Percentiles rank a stretch among this genome's conserved stretches.
phyloP scores from a whole-genome alignment of 345 rosid genomes.

The Moricandia moricandioides region DNA sequence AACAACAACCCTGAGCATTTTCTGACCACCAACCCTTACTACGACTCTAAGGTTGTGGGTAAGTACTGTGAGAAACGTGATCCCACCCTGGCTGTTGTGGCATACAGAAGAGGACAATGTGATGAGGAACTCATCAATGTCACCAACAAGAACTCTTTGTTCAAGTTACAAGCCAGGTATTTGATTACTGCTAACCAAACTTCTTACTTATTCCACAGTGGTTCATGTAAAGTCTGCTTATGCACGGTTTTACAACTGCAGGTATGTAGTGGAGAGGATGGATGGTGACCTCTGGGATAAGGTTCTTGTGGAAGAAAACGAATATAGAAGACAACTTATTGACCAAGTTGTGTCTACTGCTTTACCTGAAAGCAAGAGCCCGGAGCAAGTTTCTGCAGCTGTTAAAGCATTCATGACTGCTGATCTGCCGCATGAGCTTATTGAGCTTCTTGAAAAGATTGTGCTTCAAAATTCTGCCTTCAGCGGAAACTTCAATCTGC shows the following conservation, averaged over 20 bases:
- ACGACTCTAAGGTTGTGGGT: constrained; percentile 97
- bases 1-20: constrained; percentile 99
- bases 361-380: constrained; percentile 88
- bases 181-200: constrained; percentile 23
- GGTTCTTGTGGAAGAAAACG: constrained; percentile 92
- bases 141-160: constrained; percentile 96
- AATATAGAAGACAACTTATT: constrained; percentile 83
- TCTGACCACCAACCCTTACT: constrained; percentile 96
- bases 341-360: constrained; percentile 99
- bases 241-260: constrained; percentile 38
- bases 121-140: constrained; percentile 97
- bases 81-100: constrained; percentile 99
- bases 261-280: constrained; percentile 99
- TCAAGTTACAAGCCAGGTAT: constrained; percentile 98
- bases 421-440: constrained; percentile 77
- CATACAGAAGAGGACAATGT: constrained; percentile 96
- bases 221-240: constrained; percentile 32
- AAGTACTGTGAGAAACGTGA: constrained; percentile 99
- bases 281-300: constrained; percentile 98
- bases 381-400: constrained; percentile 89
- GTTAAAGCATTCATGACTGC: constrained; percentile 91
- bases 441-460: constrained; percentile 92
- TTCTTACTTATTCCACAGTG: constrained; percentile 16
- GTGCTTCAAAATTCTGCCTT: constrained; percentile 98
- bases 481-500: constrained; percentile 98